A percentile compares a stretch with the other conserved stretches of the same genome.
Evolutionary conservation across 2,329 filamentous ascomycete genomes (phyloP).

Genomic region (Hymenotorrendiella dingleyae): DNA sequence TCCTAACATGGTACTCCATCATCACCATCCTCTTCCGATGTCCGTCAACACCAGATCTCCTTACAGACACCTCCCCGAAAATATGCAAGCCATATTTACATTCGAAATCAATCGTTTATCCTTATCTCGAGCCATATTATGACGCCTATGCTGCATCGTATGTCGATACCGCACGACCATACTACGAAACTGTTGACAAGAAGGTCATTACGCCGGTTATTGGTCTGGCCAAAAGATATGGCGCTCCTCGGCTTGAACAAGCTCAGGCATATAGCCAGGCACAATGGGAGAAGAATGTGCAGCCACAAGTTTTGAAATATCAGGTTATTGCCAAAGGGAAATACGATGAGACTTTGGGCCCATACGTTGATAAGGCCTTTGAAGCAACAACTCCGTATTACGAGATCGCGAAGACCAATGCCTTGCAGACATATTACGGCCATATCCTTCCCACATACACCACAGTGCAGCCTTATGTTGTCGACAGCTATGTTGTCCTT

Average conservation of each 20-base stretch:
- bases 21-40: slow-evolving; percentile 77
- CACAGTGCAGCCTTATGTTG: slow-evolving; percentile 66
- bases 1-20: slow-evolving; percentile 82
- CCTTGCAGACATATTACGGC: slow-evolving; percentile 63
- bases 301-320: slow-evolving; percentile 66
- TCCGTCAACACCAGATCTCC: slow-evolving; percentile 60
- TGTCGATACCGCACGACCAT: slow-evolving; percentile 69
- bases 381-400: slow-evolving; percentile 66
- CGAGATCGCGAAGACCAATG: slow-evolving; percentile 54
- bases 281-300: slow-evolving; percentile 74
- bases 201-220: slow-evolving; percentile 64
- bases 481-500: slow-evolving; percentile 60
- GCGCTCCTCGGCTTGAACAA: slow-evolving; percentile 64
- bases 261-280: slow-evolving; percentile 59
- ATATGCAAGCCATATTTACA: slow-evolving; percentile 81
- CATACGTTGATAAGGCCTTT: slow-evolving; percentile 61
- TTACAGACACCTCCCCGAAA: slow-evolving; percentile 63
- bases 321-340: slow-evolving; percentile 54
- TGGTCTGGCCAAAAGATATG: slow-evolving; percentile 64
- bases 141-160: slow-evolving; percentile 78
- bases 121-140: slow-evolving; percentile 82
- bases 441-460: slow-evolving; percentile 71
- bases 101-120: slow-evolving; percentile 56
- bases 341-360: slow-evolving; percentile 67
- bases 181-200: slow-evolving; percentile 58